Evolutionary conservation across 1,284 basidiomycete species (phyloP).

Genomic region (Rhodotorula sp.): DNA sequence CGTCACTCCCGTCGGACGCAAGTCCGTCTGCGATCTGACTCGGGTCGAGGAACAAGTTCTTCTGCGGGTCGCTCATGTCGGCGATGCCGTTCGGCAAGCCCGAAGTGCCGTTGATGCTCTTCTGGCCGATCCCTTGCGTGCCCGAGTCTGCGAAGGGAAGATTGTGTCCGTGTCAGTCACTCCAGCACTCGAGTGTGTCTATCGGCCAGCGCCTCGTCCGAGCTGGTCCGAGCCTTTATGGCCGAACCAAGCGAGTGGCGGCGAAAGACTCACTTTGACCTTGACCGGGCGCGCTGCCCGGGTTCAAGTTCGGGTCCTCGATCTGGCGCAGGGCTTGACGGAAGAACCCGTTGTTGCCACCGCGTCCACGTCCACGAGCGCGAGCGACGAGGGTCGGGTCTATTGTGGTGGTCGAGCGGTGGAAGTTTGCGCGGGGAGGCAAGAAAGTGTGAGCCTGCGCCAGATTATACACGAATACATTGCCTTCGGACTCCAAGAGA

Average conservation of each 20-base stretch:
- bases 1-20: slow-evolving; percentile 21
- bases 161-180: not conserved
- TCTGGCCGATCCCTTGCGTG: not conserved
- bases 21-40: slow-evolving; percentile 29
- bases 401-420: not conserved
- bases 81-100: slow-evolving; percentile 13
- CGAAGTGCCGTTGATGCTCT: not conserved
- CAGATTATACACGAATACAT: too few relatives aligned
- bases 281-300: slow-evolving; percentile 9
- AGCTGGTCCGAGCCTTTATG: not conserved
- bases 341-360: not conserved
- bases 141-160: not conserved
- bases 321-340: not conserved
- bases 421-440: too few relatives aligned
- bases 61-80: slow-evolving; percentile 32
- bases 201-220: not conserved
- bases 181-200: too few relatives aligned
- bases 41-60: slow-evolving; percentile 33
- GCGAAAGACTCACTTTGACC: not conserved
- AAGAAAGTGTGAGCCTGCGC: too few relatives aligned
- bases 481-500: too few relatives aligned
- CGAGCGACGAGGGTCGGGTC: not conserved
- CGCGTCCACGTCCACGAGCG: not conserved
- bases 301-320: slow-evolving; percentile 11
- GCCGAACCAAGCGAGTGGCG: not conserved